Evolutionary conservation across 805 yeast species (phyloP).

Genomic region (Lachancea kluyveri): DNA sequence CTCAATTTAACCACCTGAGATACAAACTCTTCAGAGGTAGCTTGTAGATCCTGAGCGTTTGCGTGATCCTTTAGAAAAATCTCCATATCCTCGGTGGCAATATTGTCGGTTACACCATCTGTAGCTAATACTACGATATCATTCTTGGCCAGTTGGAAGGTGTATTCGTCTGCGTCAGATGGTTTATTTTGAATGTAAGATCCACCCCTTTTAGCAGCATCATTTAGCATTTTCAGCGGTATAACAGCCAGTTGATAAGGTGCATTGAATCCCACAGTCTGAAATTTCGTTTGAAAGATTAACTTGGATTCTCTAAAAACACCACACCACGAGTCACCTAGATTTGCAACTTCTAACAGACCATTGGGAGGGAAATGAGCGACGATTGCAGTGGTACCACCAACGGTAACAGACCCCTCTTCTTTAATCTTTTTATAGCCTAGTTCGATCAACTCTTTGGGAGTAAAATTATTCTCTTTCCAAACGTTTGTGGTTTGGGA

Average conservation of each 20-base stretch:
- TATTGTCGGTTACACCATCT: slow-evolving; percentile 90
- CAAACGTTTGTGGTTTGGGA: slow-evolving; percentile 10
- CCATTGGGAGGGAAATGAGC: slow-evolving; percentile 60
- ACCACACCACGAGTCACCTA: slow-evolving; percentile 96
- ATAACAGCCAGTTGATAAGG: slow-evolving; percentile 87
- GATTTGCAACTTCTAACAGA: slow-evolving; percentile 57
- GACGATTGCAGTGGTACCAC: slow-evolving; percentile 89
- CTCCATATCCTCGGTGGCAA: slow-evolving; percentile 66
- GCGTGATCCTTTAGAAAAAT: slow-evolving; percentile 51
- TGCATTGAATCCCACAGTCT: slow-evolving; percentile 83
- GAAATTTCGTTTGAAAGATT: slow-evolving; percentile 62
- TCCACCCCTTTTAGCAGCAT: slow-evolving; percentile 49
- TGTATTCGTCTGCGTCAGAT: slow-evolving; percentile 56
- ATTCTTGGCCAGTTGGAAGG: slow-evolving; percentile 56
- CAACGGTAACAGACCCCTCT: slow-evolving; percentile 67
- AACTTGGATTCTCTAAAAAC: slow-evolving; percentile 63
- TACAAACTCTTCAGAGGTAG: slow-evolving; percentile 52
- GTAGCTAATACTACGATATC: slow-evolving; percentile 85
- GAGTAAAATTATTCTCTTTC: slow-evolving; percentile 24
- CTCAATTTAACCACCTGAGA: slow-evolving; percentile 61
- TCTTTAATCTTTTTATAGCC: slow-evolving; percentile 51
- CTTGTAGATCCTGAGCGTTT: slow-evolving; percentile 33
- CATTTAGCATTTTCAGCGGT: slow-evolving; percentile 52
- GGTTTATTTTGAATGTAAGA: slow-evolving; percentile 71
- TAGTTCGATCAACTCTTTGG: slow-evolving; percentile 42